Evolutionary conservation across 306 rosid genomes (phyloP).

Genomic region (Vachellia pachyceras): DNA sequence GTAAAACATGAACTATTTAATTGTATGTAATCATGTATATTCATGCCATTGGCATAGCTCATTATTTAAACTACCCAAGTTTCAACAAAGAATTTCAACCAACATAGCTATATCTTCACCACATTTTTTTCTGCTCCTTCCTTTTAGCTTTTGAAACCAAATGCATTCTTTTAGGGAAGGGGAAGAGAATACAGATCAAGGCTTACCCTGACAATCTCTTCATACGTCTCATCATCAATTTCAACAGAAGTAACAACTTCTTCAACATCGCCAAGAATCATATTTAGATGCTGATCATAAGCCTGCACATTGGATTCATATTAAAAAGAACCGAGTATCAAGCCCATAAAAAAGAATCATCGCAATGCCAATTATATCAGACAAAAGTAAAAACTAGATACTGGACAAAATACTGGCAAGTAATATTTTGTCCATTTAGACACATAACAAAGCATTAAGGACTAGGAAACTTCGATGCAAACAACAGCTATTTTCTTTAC

Average conservation of each 20-base stretch:
- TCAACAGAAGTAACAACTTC: conserved; percentile 92
- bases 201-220: conserved; percentile 99
- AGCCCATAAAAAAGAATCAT: not conserved
- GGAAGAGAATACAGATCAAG: not conserved
- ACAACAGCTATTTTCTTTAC: not conserved
- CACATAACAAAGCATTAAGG: not conserved
- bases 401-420: not conserved
- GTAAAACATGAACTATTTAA: not conserved
- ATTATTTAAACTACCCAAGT: not conserved
- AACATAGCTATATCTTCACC: not conserved
- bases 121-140: not conserved
- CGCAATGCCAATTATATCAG: not conserved
- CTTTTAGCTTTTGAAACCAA: not conserved
- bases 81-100: conserved; percentile 15
- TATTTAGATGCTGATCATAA: conserved; percentile 98
- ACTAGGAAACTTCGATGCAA: conserved; percentile 3
- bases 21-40: not conserved
- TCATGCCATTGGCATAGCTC: not conserved
- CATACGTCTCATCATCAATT: conserved; percentile 97
- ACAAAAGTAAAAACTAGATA: conserved; percentile 27
- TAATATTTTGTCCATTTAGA: not conserved
- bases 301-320: conserved; percentile 66
- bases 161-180: not conserved
- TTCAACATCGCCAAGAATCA: conserved; percentile 99
- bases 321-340: not conserved